Evolutionary conservation across 768 basidiomycete genomes (phyloP), one percentile per base, ranked within the genome.

Genomic region (Hygrocybe coccinea): DNA sequence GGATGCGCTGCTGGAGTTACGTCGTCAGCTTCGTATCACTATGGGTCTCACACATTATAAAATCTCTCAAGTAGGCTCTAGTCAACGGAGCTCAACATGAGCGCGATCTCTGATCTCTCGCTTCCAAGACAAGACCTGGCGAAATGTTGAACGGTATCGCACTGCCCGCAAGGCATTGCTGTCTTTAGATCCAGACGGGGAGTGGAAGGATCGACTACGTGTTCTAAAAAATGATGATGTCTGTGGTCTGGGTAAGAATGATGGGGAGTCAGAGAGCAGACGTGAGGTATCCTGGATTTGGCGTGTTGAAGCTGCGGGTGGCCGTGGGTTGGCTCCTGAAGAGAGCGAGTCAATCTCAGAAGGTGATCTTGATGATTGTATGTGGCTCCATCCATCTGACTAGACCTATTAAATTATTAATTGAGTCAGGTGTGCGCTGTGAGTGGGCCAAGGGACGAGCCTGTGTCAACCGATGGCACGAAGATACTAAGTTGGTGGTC

Each of bases 371-470:
- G 21, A 9, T 9, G 43, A 44, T 15, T 44, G 43, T 44, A 17
- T 15, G 43, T 19, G 21, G 43, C 7, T 17, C 8, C 17, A 11
- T 19, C 17, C 8, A 17, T 17, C 17, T 7, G 14, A 44, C 43
- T 15, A 17, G 8, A 19, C 8, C 7, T 19, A 44, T 19, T 10
- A 19, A 44, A n/a, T n/a, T 17, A 19, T 7, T 44, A 7, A 44
- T 7, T 9, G 43, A 7, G 8, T 38, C 43, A 44, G 54, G 56
- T 19, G 12, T 57, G 14, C 58, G 60, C 11, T 50, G 65, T 11
- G 64, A 65, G 39, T 67, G 65, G 63, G 41, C 55, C 2, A 66
- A 66, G 54, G 21, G 51, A 7, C 56, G 51, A 1, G 65, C 66
- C 1, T 48, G 60, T 9, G 56, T 38, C 2, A 37, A 53, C n/a